Percentiles rank a stretch among this genome's conserved stretches.
phyloP scores from a whole-genome alignment of 2,329 filamentous ascomycete genomes.

The Arthrobotrys sphaeroides region DNA sequence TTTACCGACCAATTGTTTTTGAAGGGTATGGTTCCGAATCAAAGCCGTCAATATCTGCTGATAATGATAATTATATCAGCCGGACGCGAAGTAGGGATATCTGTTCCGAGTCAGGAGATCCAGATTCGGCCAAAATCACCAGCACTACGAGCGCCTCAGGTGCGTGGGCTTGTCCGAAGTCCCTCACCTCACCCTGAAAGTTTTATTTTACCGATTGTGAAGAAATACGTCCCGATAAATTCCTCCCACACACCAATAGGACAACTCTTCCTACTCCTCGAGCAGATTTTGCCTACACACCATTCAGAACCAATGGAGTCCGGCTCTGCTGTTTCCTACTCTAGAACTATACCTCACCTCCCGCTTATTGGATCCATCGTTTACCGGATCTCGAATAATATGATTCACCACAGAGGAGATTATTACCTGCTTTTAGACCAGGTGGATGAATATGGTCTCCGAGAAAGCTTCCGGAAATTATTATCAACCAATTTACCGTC shows the following conservation, averaged over 20 bases:
- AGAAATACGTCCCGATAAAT: background rate
- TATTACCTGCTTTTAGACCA: background rate
- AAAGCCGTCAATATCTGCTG: too few species aligned
- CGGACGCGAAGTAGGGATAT: background rate
- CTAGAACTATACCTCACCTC: too few species aligned
- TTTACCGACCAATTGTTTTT: slow-evolving; percentile 1
- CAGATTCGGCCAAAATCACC: background rate
- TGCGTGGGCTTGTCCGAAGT: background rate
- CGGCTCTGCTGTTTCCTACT: background rate
- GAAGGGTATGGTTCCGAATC: background rate
- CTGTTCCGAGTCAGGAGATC: background rate
- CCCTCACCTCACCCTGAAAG: background rate
- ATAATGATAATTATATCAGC: too few species aligned
- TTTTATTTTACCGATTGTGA: background rate
- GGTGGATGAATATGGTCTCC: background rate
- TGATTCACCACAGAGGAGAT: background rate
- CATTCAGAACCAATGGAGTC: background rate
- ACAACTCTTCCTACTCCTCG: slow-evolving; percentile 2
- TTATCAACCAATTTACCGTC: background rate
- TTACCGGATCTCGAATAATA: slow-evolving; percentile 15
- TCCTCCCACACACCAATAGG: slow-evolving; percentile 9
- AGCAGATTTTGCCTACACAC: background rate
- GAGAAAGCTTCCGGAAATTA: background rate
- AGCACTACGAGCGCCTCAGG: background rate
- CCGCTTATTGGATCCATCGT: slow-evolving; percentile 6